Percentiles rank a stretch among this genome's conserved stretches.
phyloP scores from a whole-genome alignment of 306 rosid species.

The Citrullus colocynthis region DNA sequence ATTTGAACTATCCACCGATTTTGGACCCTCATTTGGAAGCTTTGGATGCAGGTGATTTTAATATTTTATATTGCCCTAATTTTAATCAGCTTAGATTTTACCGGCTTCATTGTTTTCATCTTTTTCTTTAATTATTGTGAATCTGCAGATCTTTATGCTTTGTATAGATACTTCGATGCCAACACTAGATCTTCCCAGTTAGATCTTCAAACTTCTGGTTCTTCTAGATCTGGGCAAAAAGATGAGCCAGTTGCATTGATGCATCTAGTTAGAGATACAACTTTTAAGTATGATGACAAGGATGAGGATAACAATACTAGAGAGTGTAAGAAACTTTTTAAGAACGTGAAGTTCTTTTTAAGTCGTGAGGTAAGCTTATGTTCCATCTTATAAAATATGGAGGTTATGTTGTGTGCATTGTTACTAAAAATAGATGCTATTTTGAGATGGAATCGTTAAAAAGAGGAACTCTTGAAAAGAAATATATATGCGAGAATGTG shows the following conservation, averaged over 20 bases:
- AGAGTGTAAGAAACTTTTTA: slow-evolving; percentile 64
- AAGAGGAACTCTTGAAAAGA: not conserved
- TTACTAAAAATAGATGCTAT: not conserved
- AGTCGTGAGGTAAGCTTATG: slow-evolving; percentile 66
- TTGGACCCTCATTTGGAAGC: slow-evolving; percentile 75
- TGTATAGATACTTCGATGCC: slow-evolving; percentile 51
- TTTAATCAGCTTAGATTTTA: not conserved
- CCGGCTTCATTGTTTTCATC: too few relatives aligned
- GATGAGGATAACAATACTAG: slow-evolving; percentile 65
- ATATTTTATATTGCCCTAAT: not conserved
- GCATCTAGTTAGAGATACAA: slow-evolving; percentile 56
- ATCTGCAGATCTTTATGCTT: slow-evolving; percentile 63
- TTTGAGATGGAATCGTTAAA: not conserved
- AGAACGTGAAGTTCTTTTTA: slow-evolving; percentile 65
- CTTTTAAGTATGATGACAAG: slow-evolving; percentile 30
- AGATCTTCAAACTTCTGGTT: slow-evolving; percentile 32
- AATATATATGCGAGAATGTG: not conserved
- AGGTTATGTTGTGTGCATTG: too few relatives aligned
- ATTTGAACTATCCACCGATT: slow-evolving; percentile 74
- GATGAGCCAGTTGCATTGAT: slow-evolving; percentile 75
- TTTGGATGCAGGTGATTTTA: slow-evolving; percentile 50
- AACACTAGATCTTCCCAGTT: slow-evolving; percentile 20
- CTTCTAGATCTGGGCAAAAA: slow-evolving; percentile 27
- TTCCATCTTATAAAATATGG: slow-evolving; percentile 5
- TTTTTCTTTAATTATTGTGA: not conserved